phyloP scores from a whole-genome alignment of 2,329 filamentous ascomycete genomes.

The Penicillium vulpinum region DNA sequence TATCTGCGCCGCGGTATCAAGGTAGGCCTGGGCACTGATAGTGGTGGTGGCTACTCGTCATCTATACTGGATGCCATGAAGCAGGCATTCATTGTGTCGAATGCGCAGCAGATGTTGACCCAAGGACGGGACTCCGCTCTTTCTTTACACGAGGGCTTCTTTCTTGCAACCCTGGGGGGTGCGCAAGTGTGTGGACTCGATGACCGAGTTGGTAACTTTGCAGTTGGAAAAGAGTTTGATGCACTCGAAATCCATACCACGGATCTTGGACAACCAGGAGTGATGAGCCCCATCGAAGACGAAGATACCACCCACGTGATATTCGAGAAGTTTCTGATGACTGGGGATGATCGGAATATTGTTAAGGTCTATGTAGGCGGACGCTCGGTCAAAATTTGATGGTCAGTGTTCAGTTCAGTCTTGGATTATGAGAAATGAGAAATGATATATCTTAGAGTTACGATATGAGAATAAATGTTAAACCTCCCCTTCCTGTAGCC shows the following conservation, averaged over 20 bases:
- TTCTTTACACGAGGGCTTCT: constrained; percentile 56
- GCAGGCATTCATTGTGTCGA: constrained; percentile 56
- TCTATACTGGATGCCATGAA: constrained; percentile 51
- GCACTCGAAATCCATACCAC: constrained; percentile 52
- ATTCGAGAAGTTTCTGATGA: constrained; percentile 67
- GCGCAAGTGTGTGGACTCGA: constrained; percentile 59
- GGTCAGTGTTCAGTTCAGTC: not conserved
- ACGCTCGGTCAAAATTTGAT: constrained; percentile 32
- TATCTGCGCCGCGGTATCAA: constrained; percentile 61
- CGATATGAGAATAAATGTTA: not conserved
- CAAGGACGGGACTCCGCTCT: constrained; percentile 48
- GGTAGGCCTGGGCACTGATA: constrained; percentile 67
- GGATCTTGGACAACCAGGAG: constrained; percentile 34
- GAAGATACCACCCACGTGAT: constrained; percentile 49
- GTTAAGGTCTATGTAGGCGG: constrained; percentile 56
- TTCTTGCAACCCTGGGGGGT: constrained; percentile 62
- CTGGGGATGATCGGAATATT: constrained; percentile 65
- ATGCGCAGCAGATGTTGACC: constrained; percentile 36
- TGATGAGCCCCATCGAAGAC: constrained; percentile 57
- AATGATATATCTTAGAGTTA: not conserved
- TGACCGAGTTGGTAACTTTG: constrained; percentile 57
- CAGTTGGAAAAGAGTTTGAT: constrained; percentile 63
- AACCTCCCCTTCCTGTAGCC: not conserved
- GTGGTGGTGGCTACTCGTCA: constrained; percentile 62
- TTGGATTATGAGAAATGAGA: not conserved